Evolutionary conservation across 768 basidiomycete genomes (phyloP).

Genomic region (Phaeotremella skinneri): DNA sequence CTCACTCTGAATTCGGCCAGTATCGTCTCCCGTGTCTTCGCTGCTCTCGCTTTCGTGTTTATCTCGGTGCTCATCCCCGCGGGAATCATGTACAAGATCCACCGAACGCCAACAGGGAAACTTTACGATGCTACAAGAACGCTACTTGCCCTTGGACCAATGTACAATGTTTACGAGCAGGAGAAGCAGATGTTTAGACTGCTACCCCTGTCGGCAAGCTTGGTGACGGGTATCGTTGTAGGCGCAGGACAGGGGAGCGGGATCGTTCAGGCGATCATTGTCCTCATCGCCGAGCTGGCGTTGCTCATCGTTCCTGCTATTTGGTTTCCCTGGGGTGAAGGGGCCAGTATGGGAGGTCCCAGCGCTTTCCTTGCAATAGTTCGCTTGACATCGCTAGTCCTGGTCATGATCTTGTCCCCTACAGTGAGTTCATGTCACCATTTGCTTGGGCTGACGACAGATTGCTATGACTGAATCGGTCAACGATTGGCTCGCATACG

Average conservation of each 20-base stretch:
- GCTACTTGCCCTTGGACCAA: slow-evolving; percentile 79
- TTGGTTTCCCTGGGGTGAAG: slow-evolving; percentile 95
- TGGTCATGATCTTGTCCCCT: slow-evolving; percentile 85
- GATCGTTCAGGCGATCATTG: slow-evolving; percentile 84
- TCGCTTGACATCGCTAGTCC: slow-evolving; percentile 81
- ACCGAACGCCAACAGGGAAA: slow-evolving; percentile 77
- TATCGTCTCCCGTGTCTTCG: slow-evolving; percentile 68
- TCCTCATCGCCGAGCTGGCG: slow-evolving; percentile 82
- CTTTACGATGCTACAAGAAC: slow-evolving; percentile 94
- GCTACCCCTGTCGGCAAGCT: slow-evolving; percentile 74
- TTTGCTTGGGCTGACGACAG: slow-evolving; percentile 54
- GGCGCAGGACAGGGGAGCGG: slow-evolving; percentile 88
- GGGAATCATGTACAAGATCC: slow-evolving; percentile 72
- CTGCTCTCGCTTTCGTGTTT: slow-evolving; percentile 73
- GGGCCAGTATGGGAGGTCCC: slow-evolving; percentile 93
- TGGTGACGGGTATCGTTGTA: slow-evolving; percentile 77
- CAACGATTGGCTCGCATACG: slow-evolving; percentile 90
- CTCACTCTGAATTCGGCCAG: slow-evolving; percentile 65
- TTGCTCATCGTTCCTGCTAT: slow-evolving; percentile 84
- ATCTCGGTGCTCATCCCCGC: slow-evolving; percentile 76
- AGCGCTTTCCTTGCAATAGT: slow-evolving; percentile 91
- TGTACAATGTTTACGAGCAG: slow-evolving; percentile 92
- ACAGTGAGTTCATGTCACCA: slow-evolving; percentile 61
- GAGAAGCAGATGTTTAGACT: slow-evolving; percentile 85
- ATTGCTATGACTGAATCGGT: slow-evolving; percentile 78